A percentile compares a stretch with the other conserved stretches of the same genome.
phyloP scores from a whole-genome alignment of 192 early-diverging fungal genomes.

The Coemansia reversa region DNA sequence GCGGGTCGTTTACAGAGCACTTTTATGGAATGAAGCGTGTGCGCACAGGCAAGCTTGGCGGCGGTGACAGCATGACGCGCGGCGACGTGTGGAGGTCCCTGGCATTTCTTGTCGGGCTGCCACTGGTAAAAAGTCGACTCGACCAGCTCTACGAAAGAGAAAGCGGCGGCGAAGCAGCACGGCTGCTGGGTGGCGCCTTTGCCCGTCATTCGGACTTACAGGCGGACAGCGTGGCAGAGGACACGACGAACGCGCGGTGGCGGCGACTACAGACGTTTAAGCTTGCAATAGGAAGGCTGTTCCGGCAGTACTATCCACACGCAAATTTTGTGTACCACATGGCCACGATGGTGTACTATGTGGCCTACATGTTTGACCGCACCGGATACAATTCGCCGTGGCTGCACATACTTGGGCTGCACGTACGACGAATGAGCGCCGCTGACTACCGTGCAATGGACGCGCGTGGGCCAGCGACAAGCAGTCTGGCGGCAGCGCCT shows the following conservation, averaged over 20 bases:
- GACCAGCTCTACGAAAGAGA: conserved; percentile 69
- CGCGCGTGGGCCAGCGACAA: conserved; percentile 43
- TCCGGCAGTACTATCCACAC: conserved; percentile 69
- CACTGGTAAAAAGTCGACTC: conserved; percentile 72
- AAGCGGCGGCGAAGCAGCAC: conserved; percentile 58
- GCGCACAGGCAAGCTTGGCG: conserved; percentile 50
- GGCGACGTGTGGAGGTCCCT: conserved; percentile 64
- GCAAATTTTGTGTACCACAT: conserved; percentile 69
- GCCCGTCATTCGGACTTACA: conserved; percentile 11
- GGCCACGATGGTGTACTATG: conserved; percentile 65
- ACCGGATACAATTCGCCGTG: conserved; percentile 81
- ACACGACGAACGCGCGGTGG: not conserved
- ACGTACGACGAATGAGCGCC: conserved; percentile 75
- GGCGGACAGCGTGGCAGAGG: not conserved
- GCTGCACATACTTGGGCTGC: conserved; percentile 76
- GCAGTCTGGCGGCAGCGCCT: conserved; percentile 43
- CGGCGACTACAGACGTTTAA: conserved; percentile 7
- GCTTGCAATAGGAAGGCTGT: conserved; percentile 33
- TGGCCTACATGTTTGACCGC: conserved; percentile 83
- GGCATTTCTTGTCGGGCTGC: conserved; percentile 66
- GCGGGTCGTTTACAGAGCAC: conserved; percentile 84
- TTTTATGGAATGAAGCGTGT: conserved; percentile 88
- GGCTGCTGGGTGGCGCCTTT: conserved; percentile 63
- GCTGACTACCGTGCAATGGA: conserved; percentile 66
- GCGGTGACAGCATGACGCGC: conserved; percentile 44